A percentile compares a stretch with the other conserved stretches of the same genome.
These are phyloP conservation scores for Penicillium silybi DNA, from an alignment of 495 filamentous ascomycete genomes.

Conservation along the genomic window DNA sequence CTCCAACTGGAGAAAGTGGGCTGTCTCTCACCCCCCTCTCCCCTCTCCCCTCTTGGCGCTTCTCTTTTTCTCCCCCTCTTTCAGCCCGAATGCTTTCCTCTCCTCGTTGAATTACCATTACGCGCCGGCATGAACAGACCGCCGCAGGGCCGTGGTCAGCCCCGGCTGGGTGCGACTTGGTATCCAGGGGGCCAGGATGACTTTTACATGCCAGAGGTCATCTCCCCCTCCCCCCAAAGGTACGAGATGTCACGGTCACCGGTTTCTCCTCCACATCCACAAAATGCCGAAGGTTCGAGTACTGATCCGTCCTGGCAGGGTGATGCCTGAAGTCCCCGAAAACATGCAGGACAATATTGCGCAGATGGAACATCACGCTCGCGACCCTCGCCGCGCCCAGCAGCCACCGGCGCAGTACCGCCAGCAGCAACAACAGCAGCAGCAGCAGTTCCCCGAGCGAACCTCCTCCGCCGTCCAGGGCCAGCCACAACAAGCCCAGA, in stretches of 20 bases:
- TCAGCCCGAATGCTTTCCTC: background rate
- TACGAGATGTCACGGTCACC: slow-evolving; percentile 38
- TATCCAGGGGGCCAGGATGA: slow-evolving; percentile 86
- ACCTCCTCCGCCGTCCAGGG: slow-evolving; percentile 36
- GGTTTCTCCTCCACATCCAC: background rate
- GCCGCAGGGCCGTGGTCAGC: slow-evolving; percentile 43
- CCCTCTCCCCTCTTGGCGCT: background rate
- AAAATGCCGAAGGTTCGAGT: slow-evolving; percentile 23
- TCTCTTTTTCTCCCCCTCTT: background rate
- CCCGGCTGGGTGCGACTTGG: slow-evolving; percentile 75
- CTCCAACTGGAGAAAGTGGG: background rate
- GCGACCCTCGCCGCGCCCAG: slow-evolving; percentile 39
- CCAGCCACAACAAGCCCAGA: slow-evolving; percentile 27
- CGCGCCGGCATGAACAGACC: slow-evolving; percentile 34
- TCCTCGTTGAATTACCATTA: background rate
- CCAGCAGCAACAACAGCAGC: slow-evolving; percentile 21
- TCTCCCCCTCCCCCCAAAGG: slow-evolving; percentile 88
- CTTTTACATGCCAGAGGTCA: slow-evolving; percentile 74
- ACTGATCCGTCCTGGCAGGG: slow-evolving; percentile 41
- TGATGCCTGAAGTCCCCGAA: slow-evolving; percentile 73
- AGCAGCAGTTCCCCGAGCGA: slow-evolving; percentile 43
- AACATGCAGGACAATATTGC: slow-evolving; percentile 92
- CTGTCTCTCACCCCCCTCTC: background rate
- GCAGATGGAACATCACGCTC: slow-evolving; percentile 78
- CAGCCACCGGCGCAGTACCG: slow-evolving; percentile 3